Conservation (phyloP, 768 basidiomycete species). For the Russula sp. region DNA sequence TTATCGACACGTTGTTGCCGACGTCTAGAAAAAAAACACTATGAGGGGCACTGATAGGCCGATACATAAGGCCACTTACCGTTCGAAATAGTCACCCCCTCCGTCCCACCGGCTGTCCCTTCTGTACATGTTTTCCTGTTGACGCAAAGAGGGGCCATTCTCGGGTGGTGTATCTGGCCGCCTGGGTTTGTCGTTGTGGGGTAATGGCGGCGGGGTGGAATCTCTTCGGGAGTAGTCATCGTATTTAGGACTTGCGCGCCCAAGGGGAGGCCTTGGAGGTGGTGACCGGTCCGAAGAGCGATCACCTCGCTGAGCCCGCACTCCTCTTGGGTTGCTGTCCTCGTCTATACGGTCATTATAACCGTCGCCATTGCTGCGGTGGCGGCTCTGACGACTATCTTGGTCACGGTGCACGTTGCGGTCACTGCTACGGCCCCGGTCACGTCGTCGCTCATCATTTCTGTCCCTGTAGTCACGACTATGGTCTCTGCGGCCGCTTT, state of each 20-base stretch:
- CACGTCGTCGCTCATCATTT: conserved; percentile 14
- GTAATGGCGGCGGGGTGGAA: conserved; percentile 28
- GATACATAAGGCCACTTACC: conserved; percentile 36
- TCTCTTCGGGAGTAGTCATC: conserved; percentile 45
- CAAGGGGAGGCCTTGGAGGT: conserved; percentile 10
- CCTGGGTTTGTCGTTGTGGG: conserved; percentile 1
- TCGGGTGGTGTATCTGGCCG: conserved; percentile 20
- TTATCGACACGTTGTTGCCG: conserved; percentile 55
- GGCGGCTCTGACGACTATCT: conserved; percentile 3
- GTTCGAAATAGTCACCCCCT: conserved; percentile 57
- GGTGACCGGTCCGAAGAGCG: conserved; percentile 7
- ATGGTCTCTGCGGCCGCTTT: background rate
- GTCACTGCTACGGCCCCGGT: conserved; percentile 1
- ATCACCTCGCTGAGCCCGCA: background rate
- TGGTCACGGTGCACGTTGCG: conserved; percentile 24
- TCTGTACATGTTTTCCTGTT: conserved; percentile 43
- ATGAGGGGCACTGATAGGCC: conserved; percentile 5
- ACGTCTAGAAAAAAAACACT: conserved; percentile 43
- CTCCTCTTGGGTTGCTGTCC: background rate
- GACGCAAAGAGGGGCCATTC: conserved; percentile 37
- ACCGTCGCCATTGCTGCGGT: conserved; percentile 12
- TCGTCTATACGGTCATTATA: background rate
- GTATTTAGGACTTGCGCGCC: conserved; percentile 46
- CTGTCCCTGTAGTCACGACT: background rate
- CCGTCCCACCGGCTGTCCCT: conserved; percentile 30